A percentile compares a stretch with the other conserved stretches of the same genome.
These are phyloP conservation scores for Letharia columbiana DNA, from an alignment of 495 filamentous ascomycete species.

Conservation along the genomic window DNA sequence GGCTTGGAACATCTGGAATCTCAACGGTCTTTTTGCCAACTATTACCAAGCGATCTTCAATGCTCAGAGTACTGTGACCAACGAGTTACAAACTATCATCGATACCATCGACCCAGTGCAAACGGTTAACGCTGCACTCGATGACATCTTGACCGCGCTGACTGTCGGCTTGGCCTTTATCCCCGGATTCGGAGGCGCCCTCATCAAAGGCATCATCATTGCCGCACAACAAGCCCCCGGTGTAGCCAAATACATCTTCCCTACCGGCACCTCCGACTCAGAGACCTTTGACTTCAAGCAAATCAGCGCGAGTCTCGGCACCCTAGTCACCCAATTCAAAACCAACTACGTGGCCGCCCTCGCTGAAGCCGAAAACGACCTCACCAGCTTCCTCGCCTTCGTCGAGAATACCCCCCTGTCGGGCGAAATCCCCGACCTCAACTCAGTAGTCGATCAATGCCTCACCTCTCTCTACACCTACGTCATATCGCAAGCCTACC, in stretches of 20 bases:
- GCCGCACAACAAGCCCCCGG: not conserved
- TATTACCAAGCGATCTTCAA: not conserved
- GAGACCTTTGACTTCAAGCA: constrained; percentile 1
- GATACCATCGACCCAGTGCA: not conserved
- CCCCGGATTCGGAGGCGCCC: not conserved
- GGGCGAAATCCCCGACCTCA: constrained; percentile 10
- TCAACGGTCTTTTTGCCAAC: not conserved
- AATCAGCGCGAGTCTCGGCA: constrained; percentile 1
- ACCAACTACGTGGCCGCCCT: not conserved
- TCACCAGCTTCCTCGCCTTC: constrained; percentile 5
- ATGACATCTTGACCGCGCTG: not conserved
- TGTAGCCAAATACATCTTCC: not conserved
- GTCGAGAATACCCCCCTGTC: constrained; percentile 11
- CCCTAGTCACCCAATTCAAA: not conserved
- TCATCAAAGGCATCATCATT: constrained; percentile 4
- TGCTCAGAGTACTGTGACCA: not conserved
- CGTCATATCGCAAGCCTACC: constrained; percentile 16
- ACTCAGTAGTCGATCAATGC: constrained; percentile 11
- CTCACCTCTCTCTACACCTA: constrained; percentile 11
- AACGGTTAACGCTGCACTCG: not conserved
- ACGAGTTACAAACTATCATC: not conserved
- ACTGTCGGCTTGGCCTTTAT: constrained; percentile 1
- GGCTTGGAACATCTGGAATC: not conserved
- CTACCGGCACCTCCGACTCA: not conserved
- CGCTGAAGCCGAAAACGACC: not conserved